These are phyloP conservation scores for Fusarium buharicum DNA, from an alignment of 2,329 filamentous ascomycete species.

Conservation along the genomic window DNA sequence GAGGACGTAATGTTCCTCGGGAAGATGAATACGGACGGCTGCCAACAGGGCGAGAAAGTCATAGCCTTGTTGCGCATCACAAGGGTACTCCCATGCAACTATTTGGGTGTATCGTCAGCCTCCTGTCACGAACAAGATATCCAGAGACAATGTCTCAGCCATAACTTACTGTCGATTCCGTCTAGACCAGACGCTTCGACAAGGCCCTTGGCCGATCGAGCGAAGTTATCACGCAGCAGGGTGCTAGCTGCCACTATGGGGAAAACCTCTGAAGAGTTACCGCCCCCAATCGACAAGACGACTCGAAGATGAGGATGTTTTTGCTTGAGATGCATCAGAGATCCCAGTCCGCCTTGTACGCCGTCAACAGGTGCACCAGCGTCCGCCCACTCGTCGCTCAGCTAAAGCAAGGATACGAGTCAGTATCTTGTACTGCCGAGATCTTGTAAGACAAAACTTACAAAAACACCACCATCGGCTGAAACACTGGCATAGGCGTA, in stretches of 20 bases:
- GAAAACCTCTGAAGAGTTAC: constrained; percentile 72
- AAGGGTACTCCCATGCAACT: constrained; percentile 87
- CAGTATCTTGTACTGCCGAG: constrained; percentile 35
- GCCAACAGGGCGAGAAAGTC: constrained; percentile 77
- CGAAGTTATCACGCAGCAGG: constrained; percentile 74
- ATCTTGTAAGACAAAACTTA: constrained; percentile 56
- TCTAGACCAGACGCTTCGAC: constrained; percentile 73
- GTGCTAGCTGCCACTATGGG: constrained; percentile 72
- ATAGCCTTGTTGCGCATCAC: constrained; percentile 70
- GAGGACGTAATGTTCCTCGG: constrained; percentile 73
- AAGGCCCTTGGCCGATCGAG: constrained; percentile 71
- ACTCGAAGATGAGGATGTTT: constrained; percentile 76
- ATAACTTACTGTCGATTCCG: constrained; percentile 73
- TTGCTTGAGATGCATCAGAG: constrained; percentile 77
- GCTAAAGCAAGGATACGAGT: constrained; percentile 57
- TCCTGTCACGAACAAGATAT: not conserved
- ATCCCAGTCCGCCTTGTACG: constrained; percentile 75
- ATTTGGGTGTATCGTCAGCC: constrained; percentile 24
- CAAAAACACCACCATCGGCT: constrained; percentile 78
- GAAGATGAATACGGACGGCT: constrained; percentile 73
- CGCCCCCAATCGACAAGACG: constrained; percentile 81
- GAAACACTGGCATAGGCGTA: constrained; percentile 84
- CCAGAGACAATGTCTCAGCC: constrained; percentile 2
- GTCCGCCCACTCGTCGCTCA: constrained; percentile 84
- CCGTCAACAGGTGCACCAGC: constrained; percentile 77